Evolutionary conservation across 2,329 filamentous ascomycete genomes (phyloP).

Genomic region (Graphiopsis chlorocephala): DNA sequence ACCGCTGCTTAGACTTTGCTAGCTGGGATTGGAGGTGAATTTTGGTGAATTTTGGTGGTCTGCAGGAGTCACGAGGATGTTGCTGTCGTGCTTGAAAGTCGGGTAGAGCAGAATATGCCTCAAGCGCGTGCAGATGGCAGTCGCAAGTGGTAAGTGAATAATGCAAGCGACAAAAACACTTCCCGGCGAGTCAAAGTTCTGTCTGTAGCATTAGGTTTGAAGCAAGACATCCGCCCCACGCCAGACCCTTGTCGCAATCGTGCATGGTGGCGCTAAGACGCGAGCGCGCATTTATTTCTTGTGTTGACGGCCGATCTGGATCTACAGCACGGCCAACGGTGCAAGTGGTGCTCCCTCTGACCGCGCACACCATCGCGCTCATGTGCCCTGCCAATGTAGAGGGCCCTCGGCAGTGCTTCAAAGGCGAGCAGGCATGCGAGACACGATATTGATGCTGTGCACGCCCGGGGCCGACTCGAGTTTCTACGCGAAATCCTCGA

Average conservation of each 20-base stretch:
- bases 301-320: background rate
- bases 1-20: constrained; percentile 9
- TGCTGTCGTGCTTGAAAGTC: background rate
- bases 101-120: background rate
- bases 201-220: background rate
- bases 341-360: background rate
- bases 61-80: background rate
- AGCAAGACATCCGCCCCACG: constrained; percentile 4
- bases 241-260: constrained; percentile 3
- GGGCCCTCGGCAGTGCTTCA: background rate
- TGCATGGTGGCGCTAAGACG: constrained; percentile 4
- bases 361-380: background rate
- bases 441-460: background rate
- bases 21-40: background rate
- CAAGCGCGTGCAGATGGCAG: background rate
- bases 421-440: background rate
- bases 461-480: background rate
- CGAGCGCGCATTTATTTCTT: constrained; percentile 1
- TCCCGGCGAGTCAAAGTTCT: background rate
- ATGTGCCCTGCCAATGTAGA: background rate
- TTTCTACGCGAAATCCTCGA: background rate
- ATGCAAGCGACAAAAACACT: background rate
- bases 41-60: background rate
- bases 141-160: background rate
- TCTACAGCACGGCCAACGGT: background rate